Evolutionary conservation across 345 rosid species (phyloP), one percentile per base, ranked within the genome.

Genomic region (Acer negundo): DNA sequence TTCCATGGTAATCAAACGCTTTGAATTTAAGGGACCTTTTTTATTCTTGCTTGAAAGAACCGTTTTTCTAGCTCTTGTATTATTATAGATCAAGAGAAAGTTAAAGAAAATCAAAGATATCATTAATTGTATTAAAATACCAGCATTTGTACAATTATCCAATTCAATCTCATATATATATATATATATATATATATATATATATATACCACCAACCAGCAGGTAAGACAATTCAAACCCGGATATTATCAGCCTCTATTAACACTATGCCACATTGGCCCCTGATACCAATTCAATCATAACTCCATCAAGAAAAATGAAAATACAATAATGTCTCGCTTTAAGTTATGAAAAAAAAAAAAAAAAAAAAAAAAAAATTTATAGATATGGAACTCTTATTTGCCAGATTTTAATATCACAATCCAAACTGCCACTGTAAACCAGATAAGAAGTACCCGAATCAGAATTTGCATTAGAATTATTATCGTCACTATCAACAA

Each of bases 361-460:
- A n/a, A 46, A 67, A 10, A 59, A 28, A 62, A 16, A 3, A 6
- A 28, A 26, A n/a, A 46, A 67, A 10, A 59, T 23, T 73, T 35
- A 75, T n/a, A 64, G 63, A 40, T 46, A 47, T 0, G 86, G 75
- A 69, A 80, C 82, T 40, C 77, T 47, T 55, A 84, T 31, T 20
- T 61, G 75, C 94, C 94, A 87, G 72, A 90, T 81, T 78, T 84
- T 91, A 69, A 91, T 80, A 72, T 85, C 86, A 69, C 85, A 75
- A 71, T 91, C 93, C 86, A 93, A 86, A 78, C 97, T 85, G 5
- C 94, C 97, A 73, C 93, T 89, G 23, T 86, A 93, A 79, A 93
- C 85, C 71, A 83, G 46, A 74, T 77, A 89, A 72, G 84, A 65
- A 55, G 71, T 62, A 42, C 67, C 80, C 0, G 80, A 67, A 49